phyloP scores from a whole-genome alignment of 768 basidiomycete genomes.

The Amyloporia xantha region DNA sequence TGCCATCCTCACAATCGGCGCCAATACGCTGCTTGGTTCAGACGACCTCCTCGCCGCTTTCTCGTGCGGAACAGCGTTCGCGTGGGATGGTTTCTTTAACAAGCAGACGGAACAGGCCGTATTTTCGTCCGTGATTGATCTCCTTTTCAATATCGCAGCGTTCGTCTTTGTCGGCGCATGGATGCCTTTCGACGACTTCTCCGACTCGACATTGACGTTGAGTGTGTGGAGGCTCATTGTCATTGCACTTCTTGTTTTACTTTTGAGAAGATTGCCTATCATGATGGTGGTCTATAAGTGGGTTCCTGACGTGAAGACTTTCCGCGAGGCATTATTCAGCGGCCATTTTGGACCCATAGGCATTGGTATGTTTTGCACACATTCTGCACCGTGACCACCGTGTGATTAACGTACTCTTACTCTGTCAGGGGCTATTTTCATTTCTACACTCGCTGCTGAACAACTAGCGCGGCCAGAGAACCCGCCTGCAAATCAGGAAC shows the following conservation, averaged over 20 bases:
- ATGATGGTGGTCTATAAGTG: slow-evolving; percentile 83
- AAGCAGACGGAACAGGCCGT: slow-evolving; percentile 90
- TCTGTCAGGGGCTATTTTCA: slow-evolving; percentile 78
- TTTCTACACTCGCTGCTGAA: slow-evolving; percentile 72
- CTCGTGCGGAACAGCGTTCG: slow-evolving; percentile 91
- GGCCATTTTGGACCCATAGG: slow-evolving; percentile 95
- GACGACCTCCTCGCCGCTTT: slow-evolving; percentile 95
- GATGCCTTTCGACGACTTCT: slow-evolving; percentile 88
- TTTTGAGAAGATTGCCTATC: slow-evolving; percentile 76
- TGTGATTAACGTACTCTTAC: background rate
- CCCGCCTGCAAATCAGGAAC: slow-evolving; percentile 50
- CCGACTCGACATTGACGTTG: slow-evolving; percentile 57
- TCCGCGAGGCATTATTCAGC: slow-evolving; percentile 88
- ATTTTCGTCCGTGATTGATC: slow-evolving; percentile 93
- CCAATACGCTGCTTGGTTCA: slow-evolving; percentile 78
- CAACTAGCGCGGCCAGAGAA: slow-evolving; percentile 42
- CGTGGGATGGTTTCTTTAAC: slow-evolving; percentile 94
- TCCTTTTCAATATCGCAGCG: slow-evolving; percentile 91
- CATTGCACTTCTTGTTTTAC: slow-evolving; percentile 73
- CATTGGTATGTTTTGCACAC: slow-evolving; percentile 41
- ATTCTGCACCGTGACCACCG: background rate
- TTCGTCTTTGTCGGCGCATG: slow-evolving; percentile 97
- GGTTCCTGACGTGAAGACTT: slow-evolving; percentile 95
- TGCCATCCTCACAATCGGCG: slow-evolving; percentile 78
- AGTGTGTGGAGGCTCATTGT: slow-evolving; percentile 81